phyloP scores from a whole-genome alignment of 805 yeast species.

The Starmerella vaccinii region DNA sequence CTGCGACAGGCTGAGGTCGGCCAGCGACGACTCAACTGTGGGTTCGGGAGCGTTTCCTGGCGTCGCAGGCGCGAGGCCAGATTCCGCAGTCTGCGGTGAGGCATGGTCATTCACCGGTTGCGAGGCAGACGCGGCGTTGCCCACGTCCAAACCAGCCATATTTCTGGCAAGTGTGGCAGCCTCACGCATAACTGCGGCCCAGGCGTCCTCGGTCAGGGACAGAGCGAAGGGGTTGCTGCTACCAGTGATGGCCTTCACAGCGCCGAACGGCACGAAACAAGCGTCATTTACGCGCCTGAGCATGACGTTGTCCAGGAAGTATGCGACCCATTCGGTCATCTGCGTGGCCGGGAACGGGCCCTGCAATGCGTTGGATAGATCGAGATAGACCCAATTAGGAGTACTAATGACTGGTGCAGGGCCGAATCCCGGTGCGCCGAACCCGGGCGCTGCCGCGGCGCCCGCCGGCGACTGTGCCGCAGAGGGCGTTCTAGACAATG shows the following conservation, averaged over 20 bases:
- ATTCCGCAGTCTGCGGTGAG: not conserved
- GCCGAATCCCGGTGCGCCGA: not conserved
- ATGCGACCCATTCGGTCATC: conserved; percentile 65
- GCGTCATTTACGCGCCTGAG: conserved; percentile 52
- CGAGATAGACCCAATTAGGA: conserved; percentile 57
- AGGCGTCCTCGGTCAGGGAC: conserved; percentile 12
- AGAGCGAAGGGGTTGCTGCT: conserved; percentile 52
- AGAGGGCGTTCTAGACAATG: too few species aligned
- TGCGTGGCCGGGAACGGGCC: conserved; percentile 68
- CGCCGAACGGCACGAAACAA: conserved; percentile 42
- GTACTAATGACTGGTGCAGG: conserved; percentile 1
- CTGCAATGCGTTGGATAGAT: conserved; percentile 57
- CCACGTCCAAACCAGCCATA: not conserved
- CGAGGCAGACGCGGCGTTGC: not conserved
- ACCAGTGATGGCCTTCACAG: conserved; percentile 41
- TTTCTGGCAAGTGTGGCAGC: not conserved
- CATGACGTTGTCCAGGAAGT: conserved; percentile 41
- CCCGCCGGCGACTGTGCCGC: not conserved
- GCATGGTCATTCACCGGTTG: not conserved
- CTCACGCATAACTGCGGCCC: conserved; percentile 14
- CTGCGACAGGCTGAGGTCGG: conserved; percentile 3
- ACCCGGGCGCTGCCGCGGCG: not conserved
- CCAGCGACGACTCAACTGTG: conserved; percentile 6
- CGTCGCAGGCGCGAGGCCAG: not conserved
- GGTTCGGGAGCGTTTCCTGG: not conserved